Conservation (phyloP, 768 basidiomycete species). For the Hypsizygus marmoreus region DNA sequence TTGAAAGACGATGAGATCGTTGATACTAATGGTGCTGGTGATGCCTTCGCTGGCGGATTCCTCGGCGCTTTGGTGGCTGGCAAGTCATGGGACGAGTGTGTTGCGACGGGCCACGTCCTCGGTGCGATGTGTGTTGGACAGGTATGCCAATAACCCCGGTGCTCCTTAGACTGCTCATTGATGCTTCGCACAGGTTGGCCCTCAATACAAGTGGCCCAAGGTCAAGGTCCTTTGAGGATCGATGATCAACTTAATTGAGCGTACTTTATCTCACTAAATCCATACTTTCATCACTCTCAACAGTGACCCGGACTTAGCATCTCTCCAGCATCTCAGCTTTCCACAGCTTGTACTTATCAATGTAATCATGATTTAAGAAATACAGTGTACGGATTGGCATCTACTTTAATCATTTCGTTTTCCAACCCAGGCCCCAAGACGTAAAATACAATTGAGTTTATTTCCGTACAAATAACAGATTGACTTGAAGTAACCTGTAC, state of each 20-base stretch:
- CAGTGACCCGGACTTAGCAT: constrained; percentile 18
- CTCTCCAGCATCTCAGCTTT: constrained; percentile 15
- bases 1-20: constrained; percentile 71
- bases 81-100: constrained; percentile 72
- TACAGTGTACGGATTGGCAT: background rate
- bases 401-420: background rate
- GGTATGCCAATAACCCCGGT: constrained; percentile 37
- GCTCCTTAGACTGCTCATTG: background rate
- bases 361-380: constrained; percentile 10
- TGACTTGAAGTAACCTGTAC: constrained; percentile 1
- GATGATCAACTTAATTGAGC: no score
- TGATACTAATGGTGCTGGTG: constrained; percentile 98
- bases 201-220: constrained; percentile 57
- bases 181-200: constrained; percentile 40
- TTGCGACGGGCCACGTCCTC: constrained; percentile 86
- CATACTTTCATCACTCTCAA: constrained; percentile 28
- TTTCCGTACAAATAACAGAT: constrained; percentile 16
- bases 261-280: constrained; percentile 12
- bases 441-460: constrained; percentile 17
- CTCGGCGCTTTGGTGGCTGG: constrained; percentile 82
- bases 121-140: constrained; percentile 84
- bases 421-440: background rate
- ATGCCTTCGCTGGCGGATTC: constrained; percentile 97
- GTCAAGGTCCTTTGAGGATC: constrained; percentile 37
- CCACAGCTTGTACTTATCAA: constrained; percentile 20